Base-by-base conservation (phyloP, 352 stramenopile genomes). In the Globisporangium perplexum region DNA sequence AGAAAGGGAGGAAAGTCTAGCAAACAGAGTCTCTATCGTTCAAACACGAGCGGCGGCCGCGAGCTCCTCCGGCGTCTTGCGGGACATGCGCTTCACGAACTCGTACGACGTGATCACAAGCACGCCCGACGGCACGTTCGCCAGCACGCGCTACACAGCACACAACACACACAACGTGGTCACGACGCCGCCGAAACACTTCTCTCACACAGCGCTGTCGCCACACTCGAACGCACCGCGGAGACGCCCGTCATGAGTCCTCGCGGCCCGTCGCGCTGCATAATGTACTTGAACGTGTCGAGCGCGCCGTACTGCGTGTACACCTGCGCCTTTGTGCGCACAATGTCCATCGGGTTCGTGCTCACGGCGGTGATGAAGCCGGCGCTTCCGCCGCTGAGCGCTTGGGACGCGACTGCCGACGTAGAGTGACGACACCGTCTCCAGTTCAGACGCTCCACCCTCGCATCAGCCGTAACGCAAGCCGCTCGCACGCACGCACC, bases 281-380 rank as follows among this genome's bases (percentile, higher is more conserved):
- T 52, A 60, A 95, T 85, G 73, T 90, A 90, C 68, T 87, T 88
- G 61, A 82, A 63, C 42, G 84, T 93, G 50, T 95, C 80, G 54
- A 89, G 75, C 30, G 82, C 81, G 53, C 78, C 76, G 52, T 89
- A 95, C 55, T 93, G 77, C 43, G 84, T 95, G 66, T 89, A 91
- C 22, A 93, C 66, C 53, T 95, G 83, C 35, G 81, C 79, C 57
- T 86, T 86, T 36, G 84, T 94, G 49, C 84, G 72, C 30, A 96
- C 82, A 57, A 95, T 90, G 65, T 95, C 84, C 82, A 96, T 92
- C 30, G 86, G 84, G 56, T 96, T 96, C 12, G 86, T 93, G 26
- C 87, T 48, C 26, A 92, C 67, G 49, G 83, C 74, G 0, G 83
- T 92, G 55, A 95, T 75, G 65, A 93, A 74, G 30, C 86, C 86